phyloP scores from a whole-genome alignment of 352 stramenopile genomes.

The Lagenidium sp. region DNA sequence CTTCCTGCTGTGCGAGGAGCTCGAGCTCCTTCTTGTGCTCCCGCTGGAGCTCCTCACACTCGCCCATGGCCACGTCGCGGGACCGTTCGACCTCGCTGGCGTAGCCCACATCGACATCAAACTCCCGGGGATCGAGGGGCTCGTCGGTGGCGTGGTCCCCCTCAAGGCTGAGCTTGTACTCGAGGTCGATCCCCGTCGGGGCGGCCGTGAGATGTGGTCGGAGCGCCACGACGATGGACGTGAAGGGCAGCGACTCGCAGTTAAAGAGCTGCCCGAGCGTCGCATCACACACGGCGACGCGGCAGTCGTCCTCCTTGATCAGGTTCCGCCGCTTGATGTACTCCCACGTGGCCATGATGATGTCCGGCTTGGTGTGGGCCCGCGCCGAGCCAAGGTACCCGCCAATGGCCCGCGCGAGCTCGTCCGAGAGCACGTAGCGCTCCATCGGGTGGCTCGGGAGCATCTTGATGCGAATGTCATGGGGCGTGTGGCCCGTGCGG shows the following conservation, averaged over 20 bases:
- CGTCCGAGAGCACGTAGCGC: slow-evolving; percentile 44
- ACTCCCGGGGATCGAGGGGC: slow-evolving; percentile 39
- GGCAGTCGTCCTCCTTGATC: slow-evolving; percentile 78
- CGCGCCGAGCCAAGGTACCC: slow-evolving; percentile 31
- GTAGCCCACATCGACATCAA: slow-evolving; percentile 46
- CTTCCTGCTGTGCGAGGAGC: slow-evolving; percentile 49
- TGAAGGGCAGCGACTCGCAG: slow-evolving; percentile 61
- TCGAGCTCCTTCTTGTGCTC: slow-evolving; percentile 55
- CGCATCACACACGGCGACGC: slow-evolving; percentile 52
- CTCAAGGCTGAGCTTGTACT: slow-evolving; percentile 48
- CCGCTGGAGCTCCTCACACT: slow-evolving; percentile 55
- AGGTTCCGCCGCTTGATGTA: slow-evolving; percentile 70
- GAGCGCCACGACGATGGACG: slow-evolving; percentile 55
- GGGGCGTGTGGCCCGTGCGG: slow-evolving; percentile 30
- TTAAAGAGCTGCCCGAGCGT: slow-evolving; percentile 44
- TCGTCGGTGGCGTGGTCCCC: slow-evolving; percentile 11
- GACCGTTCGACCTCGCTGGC: slow-evolving; percentile 38
- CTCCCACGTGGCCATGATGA: slow-evolving; percentile 66
- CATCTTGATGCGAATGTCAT: slow-evolving; percentile 62
- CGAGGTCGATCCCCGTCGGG: slow-evolving; percentile 42
- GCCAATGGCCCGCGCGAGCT: slow-evolving; percentile 26
- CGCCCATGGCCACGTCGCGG: slow-evolving; percentile 22
- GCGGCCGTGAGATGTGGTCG: slow-evolving; percentile 50
- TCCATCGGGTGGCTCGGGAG: slow-evolving; percentile 44
- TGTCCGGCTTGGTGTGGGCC: slow-evolving; percentile 57